A percentile compares a stretch with the other conserved stretches of the same genome.
Conservation (phyloP, 345 rosid genomes). For the Moringa oleifera region DNA sequence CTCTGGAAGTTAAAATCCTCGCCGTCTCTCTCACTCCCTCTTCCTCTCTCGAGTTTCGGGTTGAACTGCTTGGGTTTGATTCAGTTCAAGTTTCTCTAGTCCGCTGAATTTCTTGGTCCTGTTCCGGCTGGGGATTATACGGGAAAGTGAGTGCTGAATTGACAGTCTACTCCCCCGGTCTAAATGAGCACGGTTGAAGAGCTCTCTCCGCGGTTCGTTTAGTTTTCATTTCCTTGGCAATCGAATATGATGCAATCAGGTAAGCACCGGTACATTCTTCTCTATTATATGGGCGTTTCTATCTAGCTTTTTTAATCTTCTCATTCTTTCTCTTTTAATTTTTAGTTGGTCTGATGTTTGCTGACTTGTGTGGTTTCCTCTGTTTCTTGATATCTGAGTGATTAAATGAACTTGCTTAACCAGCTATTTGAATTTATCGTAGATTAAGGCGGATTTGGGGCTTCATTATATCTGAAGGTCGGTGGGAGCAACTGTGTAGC, state of each 20-base stretch:
- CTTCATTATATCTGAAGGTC: not conserved
- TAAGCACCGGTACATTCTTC: not conserved
- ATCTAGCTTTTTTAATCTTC: too few relatives aligned
- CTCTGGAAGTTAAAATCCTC: not conserved
- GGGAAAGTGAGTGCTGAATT: not conserved
- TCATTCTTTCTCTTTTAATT: not conserved
- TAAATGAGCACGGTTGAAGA: conserved; percentile 4
- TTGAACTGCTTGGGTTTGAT: not conserved
- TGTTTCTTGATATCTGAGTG: not conserved
- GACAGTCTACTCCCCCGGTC: not conserved
- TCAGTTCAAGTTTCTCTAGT: not conserved
- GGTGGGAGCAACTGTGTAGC: not conserved
- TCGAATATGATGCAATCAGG: conserved; percentile 22
- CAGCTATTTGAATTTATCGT: not conserved
- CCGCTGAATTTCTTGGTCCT: not conserved
- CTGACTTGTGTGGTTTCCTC: not conserved
- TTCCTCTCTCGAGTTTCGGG: not conserved
- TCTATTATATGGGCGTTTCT: not conserved
- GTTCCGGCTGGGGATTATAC: not conserved
- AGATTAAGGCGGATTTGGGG: not conserved
- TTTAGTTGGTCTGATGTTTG: not conserved
- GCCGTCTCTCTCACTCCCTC: not conserved
- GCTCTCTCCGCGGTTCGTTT: conserved; percentile 11
- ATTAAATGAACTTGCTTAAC: not conserved
- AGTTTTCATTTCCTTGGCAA: conserved; percentile 1